Base-by-base conservation (phyloP, 371 early-diverging fungal genomes). In the Umbelopsis sp. region DNA sequence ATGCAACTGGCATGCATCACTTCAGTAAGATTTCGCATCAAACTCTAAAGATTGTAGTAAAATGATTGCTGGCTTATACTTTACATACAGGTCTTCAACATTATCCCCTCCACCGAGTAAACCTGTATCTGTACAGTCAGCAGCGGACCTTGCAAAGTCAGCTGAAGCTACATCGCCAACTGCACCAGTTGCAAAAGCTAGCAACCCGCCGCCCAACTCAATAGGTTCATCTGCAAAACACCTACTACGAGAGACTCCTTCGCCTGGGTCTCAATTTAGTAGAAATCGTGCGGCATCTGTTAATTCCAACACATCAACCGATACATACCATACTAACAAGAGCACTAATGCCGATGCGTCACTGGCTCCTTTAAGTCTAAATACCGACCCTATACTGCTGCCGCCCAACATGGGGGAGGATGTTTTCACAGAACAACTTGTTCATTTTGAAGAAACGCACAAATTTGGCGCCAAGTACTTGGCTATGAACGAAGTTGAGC, bases 361-460 rank as follows among this genome's bases (percentile, higher is more conserved):
- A 8, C 53, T 37, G 32, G 65, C 75, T 18, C n/a, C 62, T 20
- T 18, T 52, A 11, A 70, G 67, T 52, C 65, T 83, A 0, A 73
- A 72, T 1, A 81, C 81, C 1, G 86, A 88, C 7, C 83, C 86
- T 0, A 87, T 89, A 24, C 82, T 83, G 0, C 69, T 89, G 29
- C 80, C 87, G 0, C 62, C 62, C 5, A 76, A 80, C 14, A 67
- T 86, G 7, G 51, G 70, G 2, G 84, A 85, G 9, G 73, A 80
- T 7, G 69, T 76, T 20, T 89, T 89, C 70, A 80, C 76, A 10
- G 88, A 89, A 24, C 82, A 86, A 44, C 67, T 89, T n/a, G 75
- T 72, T 2, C 84, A 84, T 52, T 88, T 83, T 70, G 89, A 89
- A 69, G 79, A 81, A 37, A 78, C 87, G 2, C 74, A 79, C 41